phyloP scores from a whole-genome alignment of 176 grass and related monocot genomes.

The Triticum turgidum region DNA sequence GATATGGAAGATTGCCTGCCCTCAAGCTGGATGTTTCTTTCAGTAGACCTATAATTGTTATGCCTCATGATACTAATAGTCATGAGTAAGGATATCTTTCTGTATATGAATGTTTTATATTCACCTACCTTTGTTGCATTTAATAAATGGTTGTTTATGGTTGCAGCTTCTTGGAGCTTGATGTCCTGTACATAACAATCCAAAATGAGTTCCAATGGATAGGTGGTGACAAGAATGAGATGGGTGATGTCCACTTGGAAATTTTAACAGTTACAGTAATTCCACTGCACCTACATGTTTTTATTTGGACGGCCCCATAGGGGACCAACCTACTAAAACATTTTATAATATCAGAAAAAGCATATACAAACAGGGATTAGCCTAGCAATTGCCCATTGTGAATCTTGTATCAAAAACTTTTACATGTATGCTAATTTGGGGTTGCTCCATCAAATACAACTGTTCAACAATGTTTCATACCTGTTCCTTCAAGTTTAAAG shows the following conservation, averaged over 20 bases:
- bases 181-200: constrained; percentile 86
- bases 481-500: not conserved
- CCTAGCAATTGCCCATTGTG: not conserved
- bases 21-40: constrained; percentile 89
- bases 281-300: constrained; percentile 21
- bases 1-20: constrained; percentile 93
- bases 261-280: constrained; percentile 77
- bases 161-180: constrained; percentile 90
- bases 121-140: constrained; percentile 25
- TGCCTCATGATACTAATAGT: constrained; percentile 79
- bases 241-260: constrained; percentile 78
- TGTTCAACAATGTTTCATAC: not conserved
- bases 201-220: constrained; percentile 91
- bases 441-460: constrained; percentile 6
- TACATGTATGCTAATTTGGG: constrained; percentile 14
- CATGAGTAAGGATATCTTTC: constrained; percentile 60
- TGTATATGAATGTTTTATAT: constrained; percentile 1
- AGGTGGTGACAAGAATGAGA: constrained; percentile 80
- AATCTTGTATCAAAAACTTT: constrained; percentile 16
- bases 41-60: constrained; percentile 90
- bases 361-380: not conserved
- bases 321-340: constrained; percentile 1
- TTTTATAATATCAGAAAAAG: not conserved
- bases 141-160: constrained; percentile 21
- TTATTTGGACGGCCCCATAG: not conserved